Conservation (phyloP, 148 eudicot genomes). For the Nyssa sinensis region DNA sequence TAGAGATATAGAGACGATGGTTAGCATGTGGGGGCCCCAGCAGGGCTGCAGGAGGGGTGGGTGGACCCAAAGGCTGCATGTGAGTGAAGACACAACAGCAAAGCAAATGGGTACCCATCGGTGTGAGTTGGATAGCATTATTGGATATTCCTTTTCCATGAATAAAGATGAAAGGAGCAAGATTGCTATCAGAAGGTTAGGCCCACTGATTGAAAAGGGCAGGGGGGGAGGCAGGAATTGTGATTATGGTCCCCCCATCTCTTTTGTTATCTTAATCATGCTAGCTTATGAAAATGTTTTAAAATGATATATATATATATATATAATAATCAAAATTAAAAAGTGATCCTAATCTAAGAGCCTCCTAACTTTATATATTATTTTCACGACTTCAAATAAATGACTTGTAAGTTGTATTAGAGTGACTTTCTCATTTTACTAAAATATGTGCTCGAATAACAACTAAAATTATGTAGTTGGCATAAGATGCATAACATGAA, state of each 20-base stretch:
- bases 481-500: no score
- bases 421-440: no score
- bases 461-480: no score
- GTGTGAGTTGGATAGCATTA: conserved; percentile 5
- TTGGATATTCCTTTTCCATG: neutral
- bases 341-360: no score
- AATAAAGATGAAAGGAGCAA: neutral
- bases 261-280: no score
- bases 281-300: no score
- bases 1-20: neutral
- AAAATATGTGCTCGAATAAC: no score
- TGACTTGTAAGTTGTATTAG: no score
- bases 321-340: no score
- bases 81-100: neutral
- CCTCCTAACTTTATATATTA: no score
- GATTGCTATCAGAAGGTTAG: neutral
- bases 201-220: neutral
- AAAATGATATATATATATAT: no score
- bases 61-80: neutral
- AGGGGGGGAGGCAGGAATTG: neutral
- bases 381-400: no score
- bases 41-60: neutral
- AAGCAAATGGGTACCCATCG: neutral
- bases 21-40: neutral
- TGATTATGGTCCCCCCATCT: neutral